Percentiles rank a stretch among this genome's conserved stretches.
Evolutionary conservation across 176 grass and related monocot genomes (phyloP).

Genomic region (Pontederia paniculata): DNA sequence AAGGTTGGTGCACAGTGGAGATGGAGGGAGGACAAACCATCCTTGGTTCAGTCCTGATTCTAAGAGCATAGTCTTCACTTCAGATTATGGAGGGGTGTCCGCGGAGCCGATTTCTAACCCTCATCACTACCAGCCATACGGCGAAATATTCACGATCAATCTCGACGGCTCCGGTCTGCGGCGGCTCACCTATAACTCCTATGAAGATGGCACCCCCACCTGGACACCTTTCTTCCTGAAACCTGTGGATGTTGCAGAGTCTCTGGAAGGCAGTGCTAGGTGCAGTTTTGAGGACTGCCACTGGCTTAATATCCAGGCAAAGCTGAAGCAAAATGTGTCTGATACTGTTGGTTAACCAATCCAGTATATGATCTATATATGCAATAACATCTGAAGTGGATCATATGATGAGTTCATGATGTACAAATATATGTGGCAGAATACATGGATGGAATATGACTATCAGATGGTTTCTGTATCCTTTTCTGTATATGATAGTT

Average conservation of each 20-base stretch:
- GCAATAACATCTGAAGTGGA: no score
- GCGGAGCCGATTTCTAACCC: conserved; percentile 84
- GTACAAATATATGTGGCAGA: no score
- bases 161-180: conserved; percentile 48
- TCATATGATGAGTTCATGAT: no score
- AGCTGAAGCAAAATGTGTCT: no score
- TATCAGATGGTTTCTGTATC: no score
- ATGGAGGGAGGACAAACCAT: conserved; percentile 65
- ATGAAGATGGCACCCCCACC: conserved; percentile 82
- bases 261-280: conserved; percentile 27
- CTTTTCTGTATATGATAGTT: no score
- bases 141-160: conserved; percentile 63
- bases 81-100: conserved; percentile 67
- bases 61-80: conserved; percentile 67
- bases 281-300: conserved; percentile 66
- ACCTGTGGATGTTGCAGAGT: conserved; percentile 45
- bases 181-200: conserved; percentile 77
- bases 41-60: conserved; percentile 77
- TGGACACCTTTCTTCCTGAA: conserved; percentile 49
- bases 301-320: conserved; percentile 36
- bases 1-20: conserved; percentile 55
- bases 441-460: no score
- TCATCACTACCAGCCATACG: conserved; percentile 87
- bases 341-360: no score
- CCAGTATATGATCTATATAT: no score